Evolutionary conservation across 2,329 filamentous ascomycete genomes (phyloP).

Genomic region (Paecilomyces variotii): DNA sequence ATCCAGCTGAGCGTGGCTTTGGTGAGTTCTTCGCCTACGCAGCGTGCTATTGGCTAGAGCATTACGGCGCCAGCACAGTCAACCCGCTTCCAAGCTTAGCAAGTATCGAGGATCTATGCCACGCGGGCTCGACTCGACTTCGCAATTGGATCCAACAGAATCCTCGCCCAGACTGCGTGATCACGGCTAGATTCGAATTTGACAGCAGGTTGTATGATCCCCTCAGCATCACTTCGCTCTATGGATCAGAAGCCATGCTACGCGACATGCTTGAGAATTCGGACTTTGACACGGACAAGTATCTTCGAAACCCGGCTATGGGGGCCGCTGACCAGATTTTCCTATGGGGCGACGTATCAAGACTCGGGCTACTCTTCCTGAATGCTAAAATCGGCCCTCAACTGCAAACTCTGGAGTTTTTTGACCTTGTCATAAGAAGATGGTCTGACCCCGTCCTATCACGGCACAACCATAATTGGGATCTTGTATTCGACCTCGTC

Average conservation of each 20-base stretch:
- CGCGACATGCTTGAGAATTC: conserved; percentile 17
- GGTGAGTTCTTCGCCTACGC: conserved; percentile 28
- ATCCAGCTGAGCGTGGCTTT: conserved; percentile 17
- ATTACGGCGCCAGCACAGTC: conserved; percentile 16
- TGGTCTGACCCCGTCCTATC: conserved; percentile 5
- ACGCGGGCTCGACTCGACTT: conserved; percentile 19
- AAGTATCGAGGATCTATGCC: too few relatives aligned
- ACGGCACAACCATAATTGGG: conserved; percentile 1
- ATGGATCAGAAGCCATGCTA: conserved; percentile 25
- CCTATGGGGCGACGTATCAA: conserved; percentile 17
- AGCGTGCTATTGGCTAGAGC: conserved; percentile 28
- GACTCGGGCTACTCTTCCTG: conserved; percentile 13
- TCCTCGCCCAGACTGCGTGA: conserved; percentile 20
- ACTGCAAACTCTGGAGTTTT: conserved; percentile 6
- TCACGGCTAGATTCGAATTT: conserved; percentile 23
- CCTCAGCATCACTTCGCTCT: conserved; percentile 26
- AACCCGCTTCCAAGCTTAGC: conserved; percentile 6
- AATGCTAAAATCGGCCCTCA: conserved; percentile 11
- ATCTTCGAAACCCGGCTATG: conserved; percentile 9
- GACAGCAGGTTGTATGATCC: conserved; percentile 26
- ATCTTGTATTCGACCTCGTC: conserved; percentile 8
- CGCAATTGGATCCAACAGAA: conserved; percentile 27
- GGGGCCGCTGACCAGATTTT: conserved; percentile 19
- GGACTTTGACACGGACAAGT: conserved; percentile 9
- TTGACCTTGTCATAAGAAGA: conserved; percentile 3